Evolutionary conservation across 2,329 filamentous ascomycete species (phyloP).

Genomic region (Furcasterigmium furcatum): DNA sequence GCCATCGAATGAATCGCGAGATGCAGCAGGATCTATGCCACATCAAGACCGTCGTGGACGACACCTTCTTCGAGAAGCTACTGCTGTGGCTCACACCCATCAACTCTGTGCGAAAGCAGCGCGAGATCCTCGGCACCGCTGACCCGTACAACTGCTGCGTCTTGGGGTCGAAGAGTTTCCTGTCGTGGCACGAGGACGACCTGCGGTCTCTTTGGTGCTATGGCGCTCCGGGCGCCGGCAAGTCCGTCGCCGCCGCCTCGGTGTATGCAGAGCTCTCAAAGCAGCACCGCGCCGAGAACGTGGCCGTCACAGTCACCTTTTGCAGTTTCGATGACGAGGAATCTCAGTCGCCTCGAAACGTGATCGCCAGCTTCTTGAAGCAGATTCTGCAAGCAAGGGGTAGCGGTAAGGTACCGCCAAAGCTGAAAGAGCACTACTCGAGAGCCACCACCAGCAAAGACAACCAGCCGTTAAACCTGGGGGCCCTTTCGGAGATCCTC

Average conservation of each 20-base stretch:
- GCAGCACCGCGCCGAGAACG: background rate
- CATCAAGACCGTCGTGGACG: background rate
- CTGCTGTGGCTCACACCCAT: conserved; percentile 1
- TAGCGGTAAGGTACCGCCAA: background rate
- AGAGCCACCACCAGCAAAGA: no score
- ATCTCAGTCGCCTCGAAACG: background rate
- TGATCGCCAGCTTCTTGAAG: conserved; percentile 4
- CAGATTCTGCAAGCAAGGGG: background rate
- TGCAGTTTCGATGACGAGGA: conserved; percentile 1
- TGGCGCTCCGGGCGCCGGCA: conserved; percentile 1
- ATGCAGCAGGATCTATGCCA: background rate
- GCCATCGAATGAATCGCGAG: background rate
- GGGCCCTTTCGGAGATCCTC: background rate
- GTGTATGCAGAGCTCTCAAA: background rate
- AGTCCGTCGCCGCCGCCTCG: conserved; percentile 2
- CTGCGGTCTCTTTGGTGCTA: conserved; percentile 1
- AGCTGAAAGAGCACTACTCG: conserved; percentile 1
- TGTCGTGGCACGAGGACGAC: background rate
- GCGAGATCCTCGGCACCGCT: background rate
- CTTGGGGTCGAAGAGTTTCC: background rate
- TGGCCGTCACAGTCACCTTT: background rate
- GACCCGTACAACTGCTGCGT: conserved; percentile 1
- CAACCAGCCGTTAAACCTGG: background rate
- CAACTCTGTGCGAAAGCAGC: conserved; percentile 2
- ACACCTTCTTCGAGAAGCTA: background rate